These are phyloP conservation scores for Monosporozyma solicola DNA, from an alignment of 805 yeast genomes.

Conservation along the genomic window DNA sequence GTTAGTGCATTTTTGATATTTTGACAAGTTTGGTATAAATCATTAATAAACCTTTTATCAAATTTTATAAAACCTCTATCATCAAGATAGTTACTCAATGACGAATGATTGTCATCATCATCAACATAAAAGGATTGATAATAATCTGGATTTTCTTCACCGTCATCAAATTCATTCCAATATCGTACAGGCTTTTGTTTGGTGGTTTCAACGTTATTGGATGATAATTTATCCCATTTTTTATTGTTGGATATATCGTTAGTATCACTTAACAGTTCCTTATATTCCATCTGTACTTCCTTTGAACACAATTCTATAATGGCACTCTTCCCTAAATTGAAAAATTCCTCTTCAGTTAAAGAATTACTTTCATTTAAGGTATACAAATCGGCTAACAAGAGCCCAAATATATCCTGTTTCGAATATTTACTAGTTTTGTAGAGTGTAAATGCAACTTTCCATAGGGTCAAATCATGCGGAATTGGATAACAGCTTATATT, in stretches of 20 bases:
- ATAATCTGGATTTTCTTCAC: conserved; percentile 11
- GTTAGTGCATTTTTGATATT: conserved; percentile 6
- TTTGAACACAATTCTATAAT: conserved; percentile 5
- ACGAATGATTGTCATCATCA: conserved; percentile 5
- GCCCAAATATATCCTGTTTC: conserved; percentile 9
- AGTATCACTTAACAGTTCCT: neutral
- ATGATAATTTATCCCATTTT: neutral
- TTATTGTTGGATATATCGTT: neutral
- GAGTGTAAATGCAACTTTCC: conserved; percentile 16
- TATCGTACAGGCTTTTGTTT: conserved; percentile 12
- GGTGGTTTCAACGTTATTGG: neutral
- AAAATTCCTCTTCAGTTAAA: conserved; percentile 17
- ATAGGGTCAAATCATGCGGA: conserved; percentile 10
- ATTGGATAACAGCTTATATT: conserved; percentile 19
- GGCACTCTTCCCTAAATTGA: conserved; percentile 14
- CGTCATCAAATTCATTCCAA: conserved; percentile 31
- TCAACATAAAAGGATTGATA: conserved; percentile 6
- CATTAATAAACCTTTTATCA: conserved; percentile 17
- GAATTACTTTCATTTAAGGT: conserved; percentile 6
- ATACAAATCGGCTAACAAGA: conserved; percentile 13
- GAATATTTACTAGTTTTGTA: conserved; percentile 8
- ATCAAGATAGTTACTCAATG: conserved; percentile 6
- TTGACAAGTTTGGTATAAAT: conserved; percentile 15
- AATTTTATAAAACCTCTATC: conserved; percentile 19
- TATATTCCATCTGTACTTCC: neutral